These are phyloP conservation scores for Trichaptum fuscoviolaceum DNA, from an alignment of 768 basidiomycete genomes.

Conservation along the genomic window DNA sequence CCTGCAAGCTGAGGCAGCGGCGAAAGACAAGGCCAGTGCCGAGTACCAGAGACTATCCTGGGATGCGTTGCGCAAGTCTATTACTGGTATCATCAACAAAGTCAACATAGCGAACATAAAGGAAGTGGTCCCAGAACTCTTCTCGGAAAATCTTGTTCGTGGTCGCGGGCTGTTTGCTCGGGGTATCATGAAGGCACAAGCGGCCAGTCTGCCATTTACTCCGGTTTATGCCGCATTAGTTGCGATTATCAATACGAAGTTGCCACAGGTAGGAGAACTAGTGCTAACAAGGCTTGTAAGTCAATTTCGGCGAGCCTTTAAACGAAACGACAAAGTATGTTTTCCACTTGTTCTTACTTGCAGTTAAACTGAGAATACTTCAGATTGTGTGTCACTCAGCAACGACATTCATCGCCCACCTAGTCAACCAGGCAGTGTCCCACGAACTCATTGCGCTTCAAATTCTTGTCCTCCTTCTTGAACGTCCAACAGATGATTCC, in stretches of 20 bases:
- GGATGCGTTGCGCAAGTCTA: constrained; percentile 96
- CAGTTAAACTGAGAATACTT: background rate
- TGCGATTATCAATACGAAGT: constrained; percentile 93
- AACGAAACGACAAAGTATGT: constrained; percentile 93
- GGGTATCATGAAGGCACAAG: constrained; percentile 97
- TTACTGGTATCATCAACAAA: constrained; percentile 99
- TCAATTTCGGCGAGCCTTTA: constrained; percentile 92
- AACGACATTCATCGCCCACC: constrained; percentile 70
- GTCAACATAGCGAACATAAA: constrained; percentile 98
- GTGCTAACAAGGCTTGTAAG: constrained; percentile 84
- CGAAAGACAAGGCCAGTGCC: constrained; percentile 72
- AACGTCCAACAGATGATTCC: constrained; percentile 93
- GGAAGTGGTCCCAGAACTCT: constrained; percentile 84
- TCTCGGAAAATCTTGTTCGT: constrained; percentile 89
- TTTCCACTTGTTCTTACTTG: background rate
- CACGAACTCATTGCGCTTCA: constrained; percentile 93
- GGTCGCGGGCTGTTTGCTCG: constrained; percentile 90
- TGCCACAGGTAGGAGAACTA: constrained; percentile 94
- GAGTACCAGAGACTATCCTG: constrained; percentile 96
- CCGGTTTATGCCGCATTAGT: constrained; percentile 95
- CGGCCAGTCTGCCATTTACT: constrained; percentile 94
- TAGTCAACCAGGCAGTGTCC: constrained; percentile 75
- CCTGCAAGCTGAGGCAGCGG: constrained; percentile 71
- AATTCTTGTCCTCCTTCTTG: constrained; percentile 92
- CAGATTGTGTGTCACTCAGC: constrained; percentile 92